These are phyloP conservation scores for Exophiala oligosperma DNA, from an alignment of 2,329 filamentous ascomycete genomes.

Conservation along the genomic window DNA sequence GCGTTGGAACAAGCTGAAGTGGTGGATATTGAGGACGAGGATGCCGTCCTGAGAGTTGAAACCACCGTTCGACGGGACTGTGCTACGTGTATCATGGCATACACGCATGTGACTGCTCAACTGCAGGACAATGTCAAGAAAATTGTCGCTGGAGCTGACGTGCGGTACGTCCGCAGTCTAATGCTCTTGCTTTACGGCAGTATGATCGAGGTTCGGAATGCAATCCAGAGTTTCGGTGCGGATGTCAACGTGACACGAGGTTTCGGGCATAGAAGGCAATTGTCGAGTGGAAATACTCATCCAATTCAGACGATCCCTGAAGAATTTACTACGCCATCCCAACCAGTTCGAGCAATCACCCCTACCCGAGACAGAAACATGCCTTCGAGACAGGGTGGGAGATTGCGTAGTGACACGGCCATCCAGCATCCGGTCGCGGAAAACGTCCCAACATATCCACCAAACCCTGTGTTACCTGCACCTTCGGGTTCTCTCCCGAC, in stretches of 20 bases:
- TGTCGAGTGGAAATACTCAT: constrained; percentile 31
- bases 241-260: constrained; percentile 32
- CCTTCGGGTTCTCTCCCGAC: constrained; percentile 40
- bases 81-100: constrained; percentile 51
- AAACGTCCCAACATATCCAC: constrained; percentile 14
- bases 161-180: constrained; percentile 58
- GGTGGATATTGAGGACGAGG: constrained; percentile 51
- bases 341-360: constrained; percentile 37
- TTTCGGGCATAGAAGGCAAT: constrained; percentile 32
- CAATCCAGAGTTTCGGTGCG: constrained; percentile 53
- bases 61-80: constrained; percentile 48
- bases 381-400: constrained; percentile 36
- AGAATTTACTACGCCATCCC: constrained; percentile 32
- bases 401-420: constrained; percentile 53
- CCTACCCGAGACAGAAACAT: constrained; percentile 48
- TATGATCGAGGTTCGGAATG: constrained; percentile 60
- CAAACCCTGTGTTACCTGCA: constrained; percentile 19
- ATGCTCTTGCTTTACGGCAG: constrained; percentile 61
- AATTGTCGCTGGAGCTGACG: constrained; percentile 56
- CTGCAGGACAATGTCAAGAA: constrained; percentile 50
- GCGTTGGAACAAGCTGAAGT: constrained; percentile 52
- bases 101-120: constrained; percentile 50
- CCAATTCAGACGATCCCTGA: constrained; percentile 35
- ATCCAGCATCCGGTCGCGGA: constrained; percentile 43
- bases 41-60: constrained; percentile 41